Evolutionary conservation across 106 monocot genomes (phyloP).

Genomic region (Acorus gramineus): DNA sequence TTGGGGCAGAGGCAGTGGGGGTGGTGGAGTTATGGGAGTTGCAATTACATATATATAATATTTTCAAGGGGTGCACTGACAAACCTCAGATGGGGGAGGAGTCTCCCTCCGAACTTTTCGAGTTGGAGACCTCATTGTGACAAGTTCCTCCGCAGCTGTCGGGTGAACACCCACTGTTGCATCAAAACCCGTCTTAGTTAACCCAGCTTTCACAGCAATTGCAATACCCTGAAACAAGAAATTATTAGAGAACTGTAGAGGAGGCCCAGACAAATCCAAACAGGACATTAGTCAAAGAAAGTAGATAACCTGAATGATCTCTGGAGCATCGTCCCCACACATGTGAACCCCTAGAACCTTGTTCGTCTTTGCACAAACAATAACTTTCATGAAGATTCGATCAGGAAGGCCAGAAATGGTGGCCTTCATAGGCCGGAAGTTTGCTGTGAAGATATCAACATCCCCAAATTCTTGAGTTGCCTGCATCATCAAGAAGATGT

Average conservation of each 20-base stretch:
- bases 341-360: slow-evolving; percentile 95
- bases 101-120: slow-evolving; percentile 52
- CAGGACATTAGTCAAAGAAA: slow-evolving; percentile 3
- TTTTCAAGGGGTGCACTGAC: background rate
- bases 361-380: slow-evolving; percentile 83
- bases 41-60: background rate
- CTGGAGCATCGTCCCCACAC: slow-evolving; percentile 97
- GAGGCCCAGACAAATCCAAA: background rate
- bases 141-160: slow-evolving; percentile 90
- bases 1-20: no score
- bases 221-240: slow-evolving; percentile 65
- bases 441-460: slow-evolving; percentile 83
- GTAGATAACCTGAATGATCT: slow-evolving; percentile 80
- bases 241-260: background rate
- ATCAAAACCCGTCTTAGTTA: slow-evolving; percentile 87
- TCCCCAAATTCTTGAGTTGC: slow-evolving; percentile 81
- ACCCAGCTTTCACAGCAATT: slow-evolving; percentile 86
- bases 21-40: no score
- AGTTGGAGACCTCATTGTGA: slow-evolving; percentile 91
- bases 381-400: slow-evolving; percentile 82
- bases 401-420: slow-evolving; percentile 95
- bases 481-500: slow-evolving; percentile 25
- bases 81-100: slow-evolving; percentile 35
- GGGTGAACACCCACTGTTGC: slow-evolving; percentile 89
- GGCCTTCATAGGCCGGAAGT: slow-evolving; percentile 92